These are phyloP conservation scores for Psilocybe tampanensis DNA, from an alignment of 768 basidiomycete species.

Conservation along the genomic window DNA sequence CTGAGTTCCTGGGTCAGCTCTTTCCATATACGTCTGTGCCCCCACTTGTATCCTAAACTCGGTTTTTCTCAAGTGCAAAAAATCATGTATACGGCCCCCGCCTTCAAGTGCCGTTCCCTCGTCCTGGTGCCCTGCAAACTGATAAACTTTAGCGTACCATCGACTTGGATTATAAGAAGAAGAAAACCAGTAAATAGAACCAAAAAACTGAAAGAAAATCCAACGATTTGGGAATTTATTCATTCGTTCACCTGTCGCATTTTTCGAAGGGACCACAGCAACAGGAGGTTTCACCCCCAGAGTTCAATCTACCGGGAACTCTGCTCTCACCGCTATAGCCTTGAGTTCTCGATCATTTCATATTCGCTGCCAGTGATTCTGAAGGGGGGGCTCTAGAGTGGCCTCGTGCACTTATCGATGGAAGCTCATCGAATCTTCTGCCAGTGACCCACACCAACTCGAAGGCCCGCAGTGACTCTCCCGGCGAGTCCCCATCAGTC, in stretches of 20 bases:
- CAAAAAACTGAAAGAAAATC: not conserved
- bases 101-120: slow-evolving; percentile 7
- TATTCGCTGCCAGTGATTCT: too few species aligned
- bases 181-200: not conserved
- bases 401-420: too few species aligned
- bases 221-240: not conserved
- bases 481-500: too few species aligned
- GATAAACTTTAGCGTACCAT: not conserved
- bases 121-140: slow-evolving; percentile 2
- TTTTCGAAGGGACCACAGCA: too few species aligned
- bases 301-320: too few species aligned
- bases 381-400: too few species aligned
- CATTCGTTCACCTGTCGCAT: too few species aligned
- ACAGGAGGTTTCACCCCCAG: not conserved
- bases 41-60: not conserved
- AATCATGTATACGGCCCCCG: not conserved
- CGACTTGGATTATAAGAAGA: not conserved
- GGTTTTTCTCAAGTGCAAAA: slow-evolving; percentile 8
- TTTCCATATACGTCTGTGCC: slow-evolving; percentile 3
- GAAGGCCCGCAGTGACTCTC: too few species aligned
- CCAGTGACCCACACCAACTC: too few species aligned
- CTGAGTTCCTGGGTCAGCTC: not conserved
- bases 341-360: too few species aligned
- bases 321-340: too few species aligned
- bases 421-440: too few species aligned